Conservation (phyloP, 2,329 filamentous ascomycete genomes). For the Pseudopyrenochaeta lycopersici region DNA sequence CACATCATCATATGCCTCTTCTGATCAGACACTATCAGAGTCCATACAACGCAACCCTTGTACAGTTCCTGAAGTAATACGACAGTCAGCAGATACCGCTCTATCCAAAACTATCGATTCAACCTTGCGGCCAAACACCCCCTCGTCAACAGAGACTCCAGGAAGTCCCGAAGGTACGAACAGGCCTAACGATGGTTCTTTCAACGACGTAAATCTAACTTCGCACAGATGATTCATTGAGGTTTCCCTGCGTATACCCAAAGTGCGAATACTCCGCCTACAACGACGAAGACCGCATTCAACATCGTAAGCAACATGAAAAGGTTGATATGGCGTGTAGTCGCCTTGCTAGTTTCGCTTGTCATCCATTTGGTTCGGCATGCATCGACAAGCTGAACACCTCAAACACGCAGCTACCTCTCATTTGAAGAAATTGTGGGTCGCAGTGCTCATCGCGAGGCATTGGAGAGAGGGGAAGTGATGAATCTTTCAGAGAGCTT, state of each 20-base stretch:
- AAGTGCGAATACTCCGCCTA: background rate
- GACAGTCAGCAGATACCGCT: background rate
- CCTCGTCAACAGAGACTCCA: background rate
- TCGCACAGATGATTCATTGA: background rate
- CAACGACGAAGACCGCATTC: background rate
- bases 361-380: no score
- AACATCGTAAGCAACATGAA: background rate
- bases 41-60: background rate
- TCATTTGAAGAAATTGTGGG: background rate
- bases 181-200: background rate
- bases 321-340: background rate
- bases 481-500: background rate
- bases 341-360: background rate
- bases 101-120: background rate
- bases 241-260: background rate
- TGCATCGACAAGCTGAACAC: no score
- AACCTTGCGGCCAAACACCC: background rate
- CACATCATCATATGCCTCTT: background rate
- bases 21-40: background rate
- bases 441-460: background rate
- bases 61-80: background rate
- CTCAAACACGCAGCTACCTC: no score
- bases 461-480: background rate
- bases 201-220: background rate
- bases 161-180: background rate